Base-by-base conservation (phyloP, 2,329 filamentous ascomycete species). In the Colletotrichum sojae region DNA sequence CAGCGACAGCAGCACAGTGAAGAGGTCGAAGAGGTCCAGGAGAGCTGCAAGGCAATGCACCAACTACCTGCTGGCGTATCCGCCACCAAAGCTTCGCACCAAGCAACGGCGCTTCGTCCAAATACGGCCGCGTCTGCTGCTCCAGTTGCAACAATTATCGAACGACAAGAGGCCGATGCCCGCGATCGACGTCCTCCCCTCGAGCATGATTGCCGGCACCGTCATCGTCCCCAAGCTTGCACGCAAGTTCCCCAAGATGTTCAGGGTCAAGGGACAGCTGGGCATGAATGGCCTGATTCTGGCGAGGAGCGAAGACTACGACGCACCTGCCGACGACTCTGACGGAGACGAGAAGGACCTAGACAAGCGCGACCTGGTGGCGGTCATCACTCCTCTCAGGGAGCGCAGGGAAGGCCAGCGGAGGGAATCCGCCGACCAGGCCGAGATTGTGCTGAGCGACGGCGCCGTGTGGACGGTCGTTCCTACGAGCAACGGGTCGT, bases 151-250 rank as follows among this genome's bases (percentile, higher is more conserved):
- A 75, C 85, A 88, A 66, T 78, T 94, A n/a, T 83, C 86, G 2
- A 80, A 84, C 48, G 85, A 89, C 70, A 83, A 83, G 16, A 87
- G 92, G 25, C 91, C 91, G 0, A 85, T 85, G 59, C 92, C 92
- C 1, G 87, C 89, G 4, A 89, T 93, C 71, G 92, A 95, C 73
- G 88, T 94, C n/a, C 86, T 94, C 49, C 91, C 92, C 0, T 89
- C 90, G 2, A 88, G 87, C n/a, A 82, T 87, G 15, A 82, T 91
- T 48, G 81, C 86, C 53, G 80, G 86, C 69, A 81, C 85, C 60
- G 83, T 85, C 72, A 89, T 89, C 66, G 85, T 90, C 22, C 86
- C 90, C 6, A 84, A 85, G 18, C 79, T 92, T 25, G 83, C 86
- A 2, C 88, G 89, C 74, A 85, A 85, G 6, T 91, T 91, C 71